Evolutionary conservation across 495 filamentous ascomycete species (phyloP).

Genomic region (Darksidea phi): DNA sequence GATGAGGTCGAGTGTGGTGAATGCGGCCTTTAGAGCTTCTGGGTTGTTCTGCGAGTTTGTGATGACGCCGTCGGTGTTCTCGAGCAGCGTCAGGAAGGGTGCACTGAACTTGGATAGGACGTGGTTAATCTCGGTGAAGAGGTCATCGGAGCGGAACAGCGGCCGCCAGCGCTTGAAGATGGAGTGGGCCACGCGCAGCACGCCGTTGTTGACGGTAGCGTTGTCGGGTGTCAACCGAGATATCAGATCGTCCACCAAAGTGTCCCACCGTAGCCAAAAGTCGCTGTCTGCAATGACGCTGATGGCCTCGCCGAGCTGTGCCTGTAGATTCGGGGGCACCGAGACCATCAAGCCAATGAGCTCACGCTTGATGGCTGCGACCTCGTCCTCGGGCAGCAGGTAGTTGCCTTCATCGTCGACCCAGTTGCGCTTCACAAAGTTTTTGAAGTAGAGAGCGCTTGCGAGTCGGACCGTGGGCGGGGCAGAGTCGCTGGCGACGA

Average conservation of each 20-base stretch:
- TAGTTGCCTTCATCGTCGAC: constrained; percentile 90
- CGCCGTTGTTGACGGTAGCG: constrained; percentile 80
- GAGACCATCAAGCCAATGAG: constrained; percentile 95
- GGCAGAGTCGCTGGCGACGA: constrained; percentile 70
- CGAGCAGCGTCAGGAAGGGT: constrained; percentile 76
- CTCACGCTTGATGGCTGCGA: constrained; percentile 84
- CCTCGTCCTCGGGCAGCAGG: constrained; percentile 76
- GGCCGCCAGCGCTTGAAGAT: constrained; percentile 97
- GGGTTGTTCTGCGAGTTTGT: constrained; percentile 72
- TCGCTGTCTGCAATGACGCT: constrained; percentile 97
- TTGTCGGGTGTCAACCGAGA: constrained; percentile 77
- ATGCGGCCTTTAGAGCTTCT: constrained; percentile 66
- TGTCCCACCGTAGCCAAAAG: constrained; percentile 94
- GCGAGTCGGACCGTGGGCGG: constrained; percentile 77
- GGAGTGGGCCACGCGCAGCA: constrained; percentile 94
- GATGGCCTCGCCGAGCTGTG: constrained; percentile 92
- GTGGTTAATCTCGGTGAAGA: constrained; percentile 93
- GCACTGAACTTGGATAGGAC: constrained; percentile 78
- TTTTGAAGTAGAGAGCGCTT: constrained; percentile 96
- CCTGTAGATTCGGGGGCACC: constrained; percentile 79
- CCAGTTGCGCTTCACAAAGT: constrained; percentile 91
- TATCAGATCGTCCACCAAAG: constrained; percentile 87
- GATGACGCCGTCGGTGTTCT: constrained; percentile 77
- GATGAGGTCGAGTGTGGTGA: constrained; percentile 79
- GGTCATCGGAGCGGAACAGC: constrained; percentile 81